These are phyloP conservation scores for Yamadazyma sp. DNA, from an alignment of 805 yeast species.

Conservation along the genomic window DNA sequence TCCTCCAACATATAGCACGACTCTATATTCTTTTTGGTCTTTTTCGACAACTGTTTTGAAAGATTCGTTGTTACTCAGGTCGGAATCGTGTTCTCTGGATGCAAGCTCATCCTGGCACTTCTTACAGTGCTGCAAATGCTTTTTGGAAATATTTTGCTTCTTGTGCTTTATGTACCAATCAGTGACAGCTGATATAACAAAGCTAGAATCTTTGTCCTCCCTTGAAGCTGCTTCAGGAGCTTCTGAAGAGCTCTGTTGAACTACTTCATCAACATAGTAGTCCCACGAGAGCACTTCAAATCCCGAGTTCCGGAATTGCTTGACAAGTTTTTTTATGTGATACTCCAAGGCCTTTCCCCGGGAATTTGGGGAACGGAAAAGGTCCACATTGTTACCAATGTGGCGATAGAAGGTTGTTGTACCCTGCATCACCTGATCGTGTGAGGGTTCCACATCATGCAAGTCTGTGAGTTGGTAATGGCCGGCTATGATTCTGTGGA, in stretches of 20 bases:
- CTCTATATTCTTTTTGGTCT: slow-evolving; percentile 36
- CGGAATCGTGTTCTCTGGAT: slow-evolving; percentile 11
- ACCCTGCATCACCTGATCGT: neutral
- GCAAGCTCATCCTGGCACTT: slow-evolving; percentile 33
- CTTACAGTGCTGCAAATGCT: slow-evolving; percentile 43
- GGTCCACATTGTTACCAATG: slow-evolving; percentile 25
- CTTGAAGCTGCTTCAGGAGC: neutral
- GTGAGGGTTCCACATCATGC: neutral
- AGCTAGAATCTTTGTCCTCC: neutral
- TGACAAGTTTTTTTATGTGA: slow-evolving; percentile 23
- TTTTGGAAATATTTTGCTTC: slow-evolving; percentile 4
- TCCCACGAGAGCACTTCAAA: slow-evolving; percentile 40
- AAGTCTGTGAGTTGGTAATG: slow-evolving; percentile 9
- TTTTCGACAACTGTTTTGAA: slow-evolving; percentile 29
- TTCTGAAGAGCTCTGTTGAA: slow-evolving; percentile 18
- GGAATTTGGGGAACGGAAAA: slow-evolving; percentile 19
- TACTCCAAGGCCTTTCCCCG: slow-evolving; percentile 1
- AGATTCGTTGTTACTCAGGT: slow-evolving; percentile 13
- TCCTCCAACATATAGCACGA: slow-evolving; percentile 52
- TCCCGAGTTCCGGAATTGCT: slow-evolving; percentile 33
- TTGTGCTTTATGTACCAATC: slow-evolving; percentile 2
- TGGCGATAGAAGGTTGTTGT: slow-evolving; percentile 17
- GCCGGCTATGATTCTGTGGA: slow-evolving; percentile 19
- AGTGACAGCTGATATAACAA: neutral
- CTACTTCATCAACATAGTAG: slow-evolving; percentile 20